Conservation (phyloP, 768 basidiomycete genomes). For the Leccinellum luteum region DNA sequence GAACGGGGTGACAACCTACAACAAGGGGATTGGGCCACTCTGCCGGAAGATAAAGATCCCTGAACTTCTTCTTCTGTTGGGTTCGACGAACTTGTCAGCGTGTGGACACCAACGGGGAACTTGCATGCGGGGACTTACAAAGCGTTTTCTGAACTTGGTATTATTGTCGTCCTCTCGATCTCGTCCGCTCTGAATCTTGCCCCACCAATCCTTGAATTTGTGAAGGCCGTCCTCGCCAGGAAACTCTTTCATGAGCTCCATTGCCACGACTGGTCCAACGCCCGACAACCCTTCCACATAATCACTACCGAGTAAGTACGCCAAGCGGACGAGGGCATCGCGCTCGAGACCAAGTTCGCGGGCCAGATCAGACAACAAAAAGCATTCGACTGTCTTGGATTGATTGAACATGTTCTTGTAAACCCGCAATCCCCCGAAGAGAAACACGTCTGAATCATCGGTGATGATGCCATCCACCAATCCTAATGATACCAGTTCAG, state of each 20-base stretch:
- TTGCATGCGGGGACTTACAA: constrained; percentile 53
- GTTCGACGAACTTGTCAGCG: constrained; percentile 9
- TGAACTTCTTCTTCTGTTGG: constrained; percentile 84
- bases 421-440: constrained; percentile 93
- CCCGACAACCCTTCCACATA: constrained; percentile 92
- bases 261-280: constrained; percentile 92
- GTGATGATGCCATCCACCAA: constrained; percentile 98
- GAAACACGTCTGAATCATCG: constrained; percentile 98
- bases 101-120: neutral
- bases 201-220: constrained; percentile 94
- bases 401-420: constrained; percentile 99
- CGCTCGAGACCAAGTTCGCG: constrained; percentile 87
- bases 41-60: constrained; percentile 69
- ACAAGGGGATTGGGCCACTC: constrained; percentile 96
- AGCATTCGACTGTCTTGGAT: constrained; percentile 97
- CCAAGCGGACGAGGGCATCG: constrained; percentile 82
- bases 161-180: constrained; percentile 73
- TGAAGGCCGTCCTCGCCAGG: constrained; percentile 80
- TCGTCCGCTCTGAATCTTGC: constrained; percentile 84
- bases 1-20: constrained; percentile 44
- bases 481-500: constrained; percentile 78
- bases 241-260: constrained; percentile 94
- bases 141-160: constrained; percentile 77
- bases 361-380: constrained; percentile 76
- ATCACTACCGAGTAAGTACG: constrained; percentile 94